phyloP scores from a whole-genome alignment of 2,329 filamentous ascomycete species.

The Cyanodermella asteris region DNA sequence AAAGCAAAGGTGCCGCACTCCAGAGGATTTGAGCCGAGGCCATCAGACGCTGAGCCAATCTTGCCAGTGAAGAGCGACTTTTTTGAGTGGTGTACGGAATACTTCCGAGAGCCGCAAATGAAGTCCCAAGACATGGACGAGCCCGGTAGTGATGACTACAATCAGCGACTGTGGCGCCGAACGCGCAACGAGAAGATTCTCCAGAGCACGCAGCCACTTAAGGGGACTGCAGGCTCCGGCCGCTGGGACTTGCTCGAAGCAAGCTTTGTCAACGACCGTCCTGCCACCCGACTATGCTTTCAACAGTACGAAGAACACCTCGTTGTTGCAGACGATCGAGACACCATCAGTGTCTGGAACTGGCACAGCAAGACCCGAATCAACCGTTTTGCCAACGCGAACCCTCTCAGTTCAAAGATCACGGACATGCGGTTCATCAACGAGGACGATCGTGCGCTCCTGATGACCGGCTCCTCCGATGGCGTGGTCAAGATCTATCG shows the following conservation, averaged over 20 bases:
- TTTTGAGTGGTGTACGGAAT: constrained; percentile 86
- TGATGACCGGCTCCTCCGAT: constrained; percentile 90
- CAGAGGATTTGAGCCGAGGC: constrained; percentile 45
- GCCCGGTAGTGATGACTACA: constrained; percentile 89
- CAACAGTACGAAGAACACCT: constrained; percentile 96
- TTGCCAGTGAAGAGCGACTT: constrained; percentile 69
- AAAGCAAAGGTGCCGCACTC: constrained; percentile 60
- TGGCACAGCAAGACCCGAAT: constrained; percentile 59
- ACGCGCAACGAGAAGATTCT: constrained; percentile 86
- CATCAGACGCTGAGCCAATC: constrained; percentile 33
- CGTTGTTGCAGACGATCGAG: constrained; percentile 77
- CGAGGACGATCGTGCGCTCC: constrained; percentile 82
- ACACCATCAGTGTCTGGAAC: constrained; percentile 81
- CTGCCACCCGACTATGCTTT: constrained; percentile 83
- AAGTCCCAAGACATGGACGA: constrained; percentile 89
- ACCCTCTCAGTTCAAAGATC: constrained; percentile 74
- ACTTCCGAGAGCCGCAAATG: constrained; percentile 98
- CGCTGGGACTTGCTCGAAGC: constrained; percentile 70
- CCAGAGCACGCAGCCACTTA: constrained; percentile 78
- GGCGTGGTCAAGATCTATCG: constrained; percentile 85
- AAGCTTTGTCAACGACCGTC: constrained; percentile 71
- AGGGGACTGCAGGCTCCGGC: constrained; percentile 63
- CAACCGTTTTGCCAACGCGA: constrained; percentile 81
- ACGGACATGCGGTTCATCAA: constrained; percentile 96
- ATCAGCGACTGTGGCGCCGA: constrained; percentile 77